Evolutionary conservation across 2,329 filamentous ascomycete species (phyloP).

Genomic region (Exserohilum turcica): DNA sequence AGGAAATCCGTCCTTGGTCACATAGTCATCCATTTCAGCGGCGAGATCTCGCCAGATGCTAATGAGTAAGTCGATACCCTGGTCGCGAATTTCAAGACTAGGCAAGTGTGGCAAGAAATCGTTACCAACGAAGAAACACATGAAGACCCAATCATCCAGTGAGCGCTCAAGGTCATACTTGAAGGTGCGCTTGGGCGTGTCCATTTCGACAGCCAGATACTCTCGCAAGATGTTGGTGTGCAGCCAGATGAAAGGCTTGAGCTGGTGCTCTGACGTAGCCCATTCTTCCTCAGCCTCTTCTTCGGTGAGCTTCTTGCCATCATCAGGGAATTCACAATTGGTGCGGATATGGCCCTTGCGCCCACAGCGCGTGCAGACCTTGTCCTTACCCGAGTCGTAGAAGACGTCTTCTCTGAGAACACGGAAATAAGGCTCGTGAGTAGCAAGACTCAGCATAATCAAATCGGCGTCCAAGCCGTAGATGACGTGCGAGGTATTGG

Average conservation of each 20-base stretch:
- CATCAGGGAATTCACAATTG: slow-evolving; percentile 64
- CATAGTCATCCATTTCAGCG: slow-evolving; percentile 88
- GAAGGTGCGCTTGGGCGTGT: slow-evolving; percentile 81
- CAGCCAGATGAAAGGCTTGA: slow-evolving; percentile 98
- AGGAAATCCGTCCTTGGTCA: slow-evolving; percentile 93
- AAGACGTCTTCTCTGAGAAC: slow-evolving; percentile 97
- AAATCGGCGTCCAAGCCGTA: slow-evolving; percentile 97
- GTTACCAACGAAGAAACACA: slow-evolving; percentile 99
- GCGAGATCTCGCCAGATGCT: slow-evolving; percentile 97
- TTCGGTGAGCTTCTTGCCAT: slow-evolving; percentile 73
- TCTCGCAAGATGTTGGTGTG: slow-evolving; percentile 90
- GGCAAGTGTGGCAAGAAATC: slow-evolving; percentile 97
- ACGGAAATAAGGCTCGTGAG: slow-evolving; percentile 95
- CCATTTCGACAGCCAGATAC: slow-evolving; percentile 88
- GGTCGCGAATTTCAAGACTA: slow-evolving; percentile 95
- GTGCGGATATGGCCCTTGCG: slow-evolving; percentile 90
- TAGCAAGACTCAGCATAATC: slow-evolving; percentile 97
- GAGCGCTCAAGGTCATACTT: slow-evolving; percentile 91
- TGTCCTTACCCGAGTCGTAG: slow-evolving; percentile 80
- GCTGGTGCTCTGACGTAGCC: slow-evolving; percentile 47
- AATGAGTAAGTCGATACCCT: slow-evolving; percentile 94
- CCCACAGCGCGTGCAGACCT: slow-evolving; percentile 87
- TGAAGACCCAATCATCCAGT: slow-evolving; percentile 97
- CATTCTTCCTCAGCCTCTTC: slow-evolving; percentile 68
- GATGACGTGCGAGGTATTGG: slow-evolving; percentile 96